phyloP scores from a whole-genome alignment of 352 stramenopile genomes.

The Pythium angustatum region DNA sequence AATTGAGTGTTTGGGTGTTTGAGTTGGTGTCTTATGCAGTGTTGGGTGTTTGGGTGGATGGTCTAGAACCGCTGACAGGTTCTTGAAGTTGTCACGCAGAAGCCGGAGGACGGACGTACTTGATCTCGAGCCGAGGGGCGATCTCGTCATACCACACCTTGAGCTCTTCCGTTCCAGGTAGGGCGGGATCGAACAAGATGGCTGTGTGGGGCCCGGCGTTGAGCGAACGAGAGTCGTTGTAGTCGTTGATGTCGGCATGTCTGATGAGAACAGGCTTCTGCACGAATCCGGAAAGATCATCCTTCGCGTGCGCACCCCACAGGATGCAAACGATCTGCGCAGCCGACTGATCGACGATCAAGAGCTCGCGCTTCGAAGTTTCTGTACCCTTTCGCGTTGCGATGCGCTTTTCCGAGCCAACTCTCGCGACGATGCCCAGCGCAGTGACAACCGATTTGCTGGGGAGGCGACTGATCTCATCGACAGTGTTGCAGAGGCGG shows the following conservation, averaged over 20 bases:
- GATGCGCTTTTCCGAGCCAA: neutral
- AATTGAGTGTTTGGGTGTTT: no score
- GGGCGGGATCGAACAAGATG: neutral
- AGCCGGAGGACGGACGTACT: no score
- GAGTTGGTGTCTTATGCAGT: no score
- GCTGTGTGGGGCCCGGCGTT: neutral
- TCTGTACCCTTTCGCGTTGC: neutral
- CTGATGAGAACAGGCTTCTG: neutral
- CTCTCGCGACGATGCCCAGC: neutral
- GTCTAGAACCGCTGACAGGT: no score
- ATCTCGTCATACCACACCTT: no score
- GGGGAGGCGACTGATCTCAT: neutral
- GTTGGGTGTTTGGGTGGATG: no score
- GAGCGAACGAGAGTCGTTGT: neutral
- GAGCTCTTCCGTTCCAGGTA: no score
- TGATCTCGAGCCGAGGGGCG: no score
- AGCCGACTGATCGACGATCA: neutral
- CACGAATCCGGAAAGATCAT: neutral
- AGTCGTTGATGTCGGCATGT: conserved; percentile 5
- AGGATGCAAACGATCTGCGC: neutral
- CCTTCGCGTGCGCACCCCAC: neutral
- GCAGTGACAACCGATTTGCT: neutral
- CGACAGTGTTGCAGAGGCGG: neutral
- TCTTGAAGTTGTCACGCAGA: no score
- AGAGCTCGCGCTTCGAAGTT: neutral